A percentile compares a stretch with the other conserved stretches of the same genome.
These are phyloP conservation scores for Pseudogymnoascus sp. DNA, from an alignment of 2,329 filamentous ascomycete species.

Conservation along the genomic window DNA sequence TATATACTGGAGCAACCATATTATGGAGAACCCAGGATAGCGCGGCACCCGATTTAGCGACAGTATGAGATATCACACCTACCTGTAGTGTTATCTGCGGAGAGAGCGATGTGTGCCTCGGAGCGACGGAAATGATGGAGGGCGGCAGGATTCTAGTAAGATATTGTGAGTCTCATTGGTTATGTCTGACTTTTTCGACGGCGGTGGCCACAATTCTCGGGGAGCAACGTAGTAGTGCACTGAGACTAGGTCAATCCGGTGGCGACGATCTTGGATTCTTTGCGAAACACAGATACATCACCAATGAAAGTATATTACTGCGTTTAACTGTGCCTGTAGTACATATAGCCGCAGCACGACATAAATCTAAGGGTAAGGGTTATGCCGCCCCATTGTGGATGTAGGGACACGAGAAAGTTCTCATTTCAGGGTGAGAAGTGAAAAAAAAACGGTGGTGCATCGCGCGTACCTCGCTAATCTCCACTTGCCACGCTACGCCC, in stretches of 20 bases:
- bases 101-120: neutral
- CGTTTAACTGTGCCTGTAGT: neutral
- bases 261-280: neutral
- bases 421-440: neutral
- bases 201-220: conserved; percentile 4
- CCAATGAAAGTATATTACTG: neutral
- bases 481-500: neutral
- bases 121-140: neutral
- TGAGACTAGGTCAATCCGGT: neutral
- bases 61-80: conserved; percentile 3
- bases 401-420: neutral
- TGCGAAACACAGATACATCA: neutral
- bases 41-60: neutral
- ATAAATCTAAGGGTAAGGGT: conserved; percentile 4
- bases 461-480: neutral
- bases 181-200: neutral
- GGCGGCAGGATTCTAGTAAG: neutral
- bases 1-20: conserved; percentile 7
- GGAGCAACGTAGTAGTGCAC: neutral
- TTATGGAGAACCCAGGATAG: conserved; percentile 2
- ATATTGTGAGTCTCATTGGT: conserved; percentile 1
- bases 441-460: neutral
- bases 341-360: neutral
- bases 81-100: neutral
- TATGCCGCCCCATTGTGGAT: neutral